Base-by-base conservation (phyloP, 2,329 filamentous ascomycete species). In the Meredithiella fracta region DNA sequence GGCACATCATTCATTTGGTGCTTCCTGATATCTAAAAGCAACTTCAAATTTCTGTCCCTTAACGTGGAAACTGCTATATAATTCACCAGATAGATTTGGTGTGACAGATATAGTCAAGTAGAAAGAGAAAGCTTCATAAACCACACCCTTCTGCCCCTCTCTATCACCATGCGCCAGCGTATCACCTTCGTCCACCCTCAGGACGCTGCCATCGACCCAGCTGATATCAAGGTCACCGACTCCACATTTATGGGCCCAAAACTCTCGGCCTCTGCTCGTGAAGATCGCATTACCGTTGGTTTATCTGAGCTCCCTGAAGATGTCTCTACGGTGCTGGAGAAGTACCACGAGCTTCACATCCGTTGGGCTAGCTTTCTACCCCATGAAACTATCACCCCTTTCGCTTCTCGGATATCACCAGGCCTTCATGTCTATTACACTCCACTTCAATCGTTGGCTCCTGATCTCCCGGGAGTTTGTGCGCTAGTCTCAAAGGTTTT, bases 401-500 rank as follows among this genome's bases (percentile, higher is more conserved):
- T 92, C 63, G 72, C 78, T 47, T 88, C 88, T 53, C 78, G 85
- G 58, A 68, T 89, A 14, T 81, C 87, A 1, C 82, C 90, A 0
- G 91, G 91, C 2, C 70, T 97, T 22, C 89, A 96, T 70, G 72
- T 89, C 25, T 85, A 85, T 63, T 89, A 83, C 65, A 85, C 83
- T 0, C 84, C 85, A 0, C 25, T 49, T 25, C 59, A 56, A 37
- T 59, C 47, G 11, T 51, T 29, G 11, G 25, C 44, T 9, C 15
- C 54, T 3, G 54, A 51, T 15, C 47, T 55, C 29, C 20, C 52
- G 23, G 51, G 22, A 15, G 37, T 88, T 42, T 89, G 83, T 64
- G 65, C 71, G 4, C 64, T 79, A 29, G 65, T 86, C n/a, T 73
- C 76, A 56, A 70, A 70, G 47, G 64, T 75, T 1, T 82, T 89